Evolutionary conservation across 2,329 filamentous ascomycete species (phyloP), one percentile per base, ranked within the genome.

Genomic region (Aspergillus udagawae): DNA sequence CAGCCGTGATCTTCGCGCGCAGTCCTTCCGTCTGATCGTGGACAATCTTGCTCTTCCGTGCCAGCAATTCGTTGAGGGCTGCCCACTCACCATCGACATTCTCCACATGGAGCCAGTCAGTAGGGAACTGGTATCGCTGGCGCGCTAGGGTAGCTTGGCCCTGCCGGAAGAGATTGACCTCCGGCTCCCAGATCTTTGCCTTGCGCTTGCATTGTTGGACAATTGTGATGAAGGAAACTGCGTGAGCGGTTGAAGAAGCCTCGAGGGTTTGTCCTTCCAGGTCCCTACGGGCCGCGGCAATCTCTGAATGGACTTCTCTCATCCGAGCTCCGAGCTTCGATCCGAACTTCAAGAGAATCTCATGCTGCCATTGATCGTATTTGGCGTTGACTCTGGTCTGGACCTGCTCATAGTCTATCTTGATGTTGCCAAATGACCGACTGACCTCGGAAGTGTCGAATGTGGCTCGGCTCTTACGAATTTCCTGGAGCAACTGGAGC

Each of bases 281-380:
- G 65, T 97, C 91, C 65, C 89, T 88, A 25, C 93, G 86, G 9
- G 93, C 91, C 75, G 92, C 92, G 67, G 96, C 90, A 59, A 99
- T 89, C 61, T 97, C 93, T 12, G 89, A 87, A 66, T 94, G 92
- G 3, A 97, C 88, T 68, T 99, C 94, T 51, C 91, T 85, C 86
- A 97, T 95, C 51, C 92, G 90, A 61, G 86, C 89, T 49, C 92
- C 91, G 49, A 99, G 87, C 55, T 94, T 91, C 56, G 84, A 83
- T 41, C 92, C 94, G 75, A 99, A 99, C 72, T 96, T 96, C 65
- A 90, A 85, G 41, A 97, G 81, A 55, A 99, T 96, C 64, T 99
- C 94, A 67, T 97, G 91, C 74, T 99, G 94, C 94, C 95, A 99
- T 73, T 97, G 93, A 71, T 99, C 95, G 71, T 99, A 99, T 74